Base-by-base conservation (phyloP, 1,139 yeast genomes). In the Protomyces lactucae-debilis region DNA sequence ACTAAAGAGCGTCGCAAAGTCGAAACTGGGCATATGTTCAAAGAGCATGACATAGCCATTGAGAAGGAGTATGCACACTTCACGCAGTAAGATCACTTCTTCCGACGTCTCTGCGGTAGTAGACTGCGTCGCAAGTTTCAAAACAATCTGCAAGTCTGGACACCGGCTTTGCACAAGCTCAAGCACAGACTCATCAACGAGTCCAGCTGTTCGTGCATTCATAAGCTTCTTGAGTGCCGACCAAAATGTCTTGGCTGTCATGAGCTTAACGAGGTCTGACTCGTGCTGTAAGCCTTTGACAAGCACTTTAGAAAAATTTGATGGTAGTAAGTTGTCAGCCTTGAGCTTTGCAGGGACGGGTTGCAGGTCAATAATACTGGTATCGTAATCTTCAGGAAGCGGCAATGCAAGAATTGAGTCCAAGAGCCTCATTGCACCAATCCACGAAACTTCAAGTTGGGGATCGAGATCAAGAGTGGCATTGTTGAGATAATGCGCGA, bases 381-480 rank as follows among this genome's bases (percentile, higher is more conserved):
- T 55, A 18, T 67, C 32, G 36, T 70, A 52, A 57, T 75, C 73
- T 6, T 70, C 70, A 1, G 88, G 88, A 12, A 84, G 71, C 1
- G 85, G 82, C 1, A 87, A 71, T 53, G 79, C 79, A 16, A 88
- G 79, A 10, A 88, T 78, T 66, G 83, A 82, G 0, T 85, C 80
- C 61, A 87, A 77, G 8, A 90, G 75, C 35, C 86, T 77, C 0
- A 90, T 82, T 74, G 83, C 86, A 9, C 93, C 87, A 43, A 91
- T 78, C 92, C 96, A 92, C 78, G 88, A 89, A 4, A 92, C 85
- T 0, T 95, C 79, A 66, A 86, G 77, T 56, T 84, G 81, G 1
- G 96, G 95, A 64, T 86, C 92, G 23, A 77, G 74, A 78, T 90
- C 67, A 79, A 80, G 55, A 84, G 88, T 67, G 18, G 54, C 39